phyloP scores from a whole-genome alignment of 1,139 yeast genomes.

The Pichia sp. region DNA sequence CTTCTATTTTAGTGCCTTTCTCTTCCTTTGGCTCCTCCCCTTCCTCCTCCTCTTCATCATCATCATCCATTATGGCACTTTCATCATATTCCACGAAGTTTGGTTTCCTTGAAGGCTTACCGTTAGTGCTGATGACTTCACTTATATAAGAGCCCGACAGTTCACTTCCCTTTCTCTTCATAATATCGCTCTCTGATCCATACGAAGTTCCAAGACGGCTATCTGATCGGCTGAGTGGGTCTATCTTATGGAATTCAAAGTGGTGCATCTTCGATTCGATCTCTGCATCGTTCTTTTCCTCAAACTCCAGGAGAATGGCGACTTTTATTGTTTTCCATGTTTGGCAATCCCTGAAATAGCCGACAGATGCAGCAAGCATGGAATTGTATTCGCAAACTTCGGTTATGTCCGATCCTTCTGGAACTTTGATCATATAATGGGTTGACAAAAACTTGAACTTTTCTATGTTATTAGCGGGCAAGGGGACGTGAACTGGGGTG shows the following conservation, averaged over 20 bases:
- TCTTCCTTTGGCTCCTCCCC: background rate
- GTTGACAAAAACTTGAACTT: conserved; percentile 42
- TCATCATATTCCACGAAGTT: conserved; percentile 22
- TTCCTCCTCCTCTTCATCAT: conserved; percentile 15
- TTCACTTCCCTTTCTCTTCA: conserved; percentile 2
- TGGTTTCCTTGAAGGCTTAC: conserved; percentile 28
- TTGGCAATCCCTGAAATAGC: conserved; percentile 55
- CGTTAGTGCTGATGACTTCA: background rate
- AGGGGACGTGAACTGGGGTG: conserved; percentile 43
- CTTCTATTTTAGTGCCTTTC: too few relatives aligned
- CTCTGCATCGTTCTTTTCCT: conserved; percentile 5
- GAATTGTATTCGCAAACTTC: conserved; percentile 62
- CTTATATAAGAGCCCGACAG: conserved; percentile 15
- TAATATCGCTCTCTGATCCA: conserved; percentile 21
- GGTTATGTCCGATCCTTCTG: conserved; percentile 46
- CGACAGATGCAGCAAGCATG: conserved; percentile 50
- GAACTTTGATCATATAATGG: conserved; percentile 41
- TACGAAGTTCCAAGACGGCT: conserved; percentile 23
- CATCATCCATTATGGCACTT: conserved; percentile 24
- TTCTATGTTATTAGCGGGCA: conserved; percentile 41
- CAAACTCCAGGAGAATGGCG: conserved; percentile 45
- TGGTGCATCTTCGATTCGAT: conserved; percentile 10
- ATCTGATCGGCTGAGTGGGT: conserved; percentile 10
- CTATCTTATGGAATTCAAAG: conserved; percentile 8
- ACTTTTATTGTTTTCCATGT: conserved; percentile 65